Base-by-base conservation (phyloP, 148 eudicot genomes). In the Silene conica region DNA sequence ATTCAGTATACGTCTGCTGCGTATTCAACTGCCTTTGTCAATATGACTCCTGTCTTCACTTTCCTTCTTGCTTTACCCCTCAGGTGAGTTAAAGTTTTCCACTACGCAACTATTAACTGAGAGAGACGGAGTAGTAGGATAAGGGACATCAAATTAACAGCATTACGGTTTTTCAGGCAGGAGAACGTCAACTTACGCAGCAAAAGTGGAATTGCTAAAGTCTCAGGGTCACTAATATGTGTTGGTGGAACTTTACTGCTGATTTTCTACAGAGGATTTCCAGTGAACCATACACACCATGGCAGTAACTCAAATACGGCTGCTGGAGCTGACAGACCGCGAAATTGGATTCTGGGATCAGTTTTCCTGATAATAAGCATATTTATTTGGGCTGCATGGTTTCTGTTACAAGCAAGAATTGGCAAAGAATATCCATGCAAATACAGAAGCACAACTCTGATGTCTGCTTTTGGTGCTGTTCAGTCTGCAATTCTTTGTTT, bases 341-440 rank as follows among this genome's bases (percentile, higher is more conserved):
- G 18, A 50, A 73, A 71, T 23, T 82, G 86, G 87, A 78, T 74
- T 0, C 18, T 83, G 25, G 97, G 97, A 20, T 80, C 93, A 0
- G 18, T 80, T 34, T 76, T 83, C 73, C 83, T 88, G 26, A 41
- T 78, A 18, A 58, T 74, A 63, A 87, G 90, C 81, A 80, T 82
- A 61, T 11, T 90, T 2, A 46, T 63, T 57, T 92, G 96, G 97
- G 79, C 91, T 58, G 87, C 86, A 16, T 92, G 97, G 96, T 92
- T 88, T 73, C 87, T 88, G 23, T 43, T 87, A 45, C 97, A 92
- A 80, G 83, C 85, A 3, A 79, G 82, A 71, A 85, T 92, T 55
- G 84, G 90, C 26, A 85, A 87, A 79, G 77, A 23, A 8, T 92
- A 77, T 76, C 91, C 93, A 2, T 82, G 46, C 67, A 81, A 76